These are phyloP conservation scores for Myriosclerotinia curreyana DNA, from an alignment of 2,329 filamentous ascomycete genomes.

Conservation along the genomic window DNA sequence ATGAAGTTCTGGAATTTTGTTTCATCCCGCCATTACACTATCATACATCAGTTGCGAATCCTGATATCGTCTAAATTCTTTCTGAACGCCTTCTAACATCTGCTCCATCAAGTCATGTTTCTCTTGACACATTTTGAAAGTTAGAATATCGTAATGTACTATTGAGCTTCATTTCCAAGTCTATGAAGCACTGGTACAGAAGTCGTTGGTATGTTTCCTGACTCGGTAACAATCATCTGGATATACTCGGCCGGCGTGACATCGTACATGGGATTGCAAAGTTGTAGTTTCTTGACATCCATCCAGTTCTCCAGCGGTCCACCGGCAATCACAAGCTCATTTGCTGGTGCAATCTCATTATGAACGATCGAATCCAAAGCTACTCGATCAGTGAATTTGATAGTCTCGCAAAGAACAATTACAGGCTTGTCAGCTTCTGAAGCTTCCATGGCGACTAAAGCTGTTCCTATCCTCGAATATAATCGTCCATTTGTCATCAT, in stretches of 20 bases:
- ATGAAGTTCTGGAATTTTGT: neutral
- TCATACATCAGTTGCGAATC: constrained; percentile 24
- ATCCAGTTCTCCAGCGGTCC: constrained; percentile 51
- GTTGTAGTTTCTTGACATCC: constrained; percentile 57
- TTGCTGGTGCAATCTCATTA: constrained; percentile 83
- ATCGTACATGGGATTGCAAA: constrained; percentile 81
- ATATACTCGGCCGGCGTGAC: constrained; percentile 85
- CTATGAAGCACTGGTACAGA: constrained; percentile 75
- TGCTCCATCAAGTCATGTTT: neutral
- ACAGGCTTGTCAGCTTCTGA: constrained; percentile 74
- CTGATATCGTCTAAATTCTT: constrained; percentile 10
- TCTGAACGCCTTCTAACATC: constrained; percentile 13
- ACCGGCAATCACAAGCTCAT: constrained; percentile 52
- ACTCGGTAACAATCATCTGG: constrained; percentile 85
- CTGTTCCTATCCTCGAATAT: constrained; percentile 84
- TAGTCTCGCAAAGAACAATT: constrained; percentile 85
- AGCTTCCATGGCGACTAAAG: constrained; percentile 80
- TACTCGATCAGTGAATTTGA: constrained; percentile 91
- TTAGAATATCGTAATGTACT: constrained; percentile 7
- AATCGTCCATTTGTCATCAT: constrained; percentile 95
- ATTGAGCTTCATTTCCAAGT: constrained; percentile 46
- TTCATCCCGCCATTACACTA: constrained; percentile 24
- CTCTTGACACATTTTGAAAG: neutral
- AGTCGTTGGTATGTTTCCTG: constrained; percentile 80
- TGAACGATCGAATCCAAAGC: constrained; percentile 88